phyloP scores from a whole-genome alignment of 139 green algal genomes.

The Volvox africanus region DNA sequence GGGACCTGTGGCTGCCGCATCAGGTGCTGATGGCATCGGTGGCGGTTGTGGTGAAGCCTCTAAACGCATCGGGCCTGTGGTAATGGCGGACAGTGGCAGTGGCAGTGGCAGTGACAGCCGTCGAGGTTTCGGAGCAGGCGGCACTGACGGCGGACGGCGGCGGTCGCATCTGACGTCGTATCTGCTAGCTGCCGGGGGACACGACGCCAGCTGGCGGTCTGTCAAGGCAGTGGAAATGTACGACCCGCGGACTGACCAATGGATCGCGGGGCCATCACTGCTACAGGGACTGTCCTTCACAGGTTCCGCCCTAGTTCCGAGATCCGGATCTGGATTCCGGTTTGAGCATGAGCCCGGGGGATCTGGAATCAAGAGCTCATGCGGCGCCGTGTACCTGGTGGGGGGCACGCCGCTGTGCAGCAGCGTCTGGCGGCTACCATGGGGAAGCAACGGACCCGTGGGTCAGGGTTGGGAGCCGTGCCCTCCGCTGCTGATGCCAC shows the following conservation, averaged over 20 bases:
- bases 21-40: neutral
- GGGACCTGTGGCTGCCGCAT: neutral
- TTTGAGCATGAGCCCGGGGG: neutral
- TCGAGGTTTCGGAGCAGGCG: no score
- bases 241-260: conserved; percentile 61
- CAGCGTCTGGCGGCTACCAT: conserved; percentile 48
- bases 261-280: conserved; percentile 62
- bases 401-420: conserved; percentile 53
- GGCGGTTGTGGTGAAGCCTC: neutral
- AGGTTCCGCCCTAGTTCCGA: conserved; percentile 25
- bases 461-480: conserved; percentile 42
- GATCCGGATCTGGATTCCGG: neutral
- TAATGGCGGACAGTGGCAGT: neutral
- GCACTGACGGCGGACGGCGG: neutral
- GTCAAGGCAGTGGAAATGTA: conserved; percentile 74
- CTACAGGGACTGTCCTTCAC: conserved; percentile 63
- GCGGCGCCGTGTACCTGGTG: conserved; percentile 34
- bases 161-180: conserved; percentile 31
- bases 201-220: conserved; percentile 57
- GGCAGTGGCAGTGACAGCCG: neutral
- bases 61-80: neutral
- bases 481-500: conserved; percentile 10
- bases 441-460: neutral
- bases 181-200: conserved; percentile 51
- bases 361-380: neutral